phyloP scores from a whole-genome alignment of 108 stramenopile species.

The Schizochytrium sp. region DNA sequence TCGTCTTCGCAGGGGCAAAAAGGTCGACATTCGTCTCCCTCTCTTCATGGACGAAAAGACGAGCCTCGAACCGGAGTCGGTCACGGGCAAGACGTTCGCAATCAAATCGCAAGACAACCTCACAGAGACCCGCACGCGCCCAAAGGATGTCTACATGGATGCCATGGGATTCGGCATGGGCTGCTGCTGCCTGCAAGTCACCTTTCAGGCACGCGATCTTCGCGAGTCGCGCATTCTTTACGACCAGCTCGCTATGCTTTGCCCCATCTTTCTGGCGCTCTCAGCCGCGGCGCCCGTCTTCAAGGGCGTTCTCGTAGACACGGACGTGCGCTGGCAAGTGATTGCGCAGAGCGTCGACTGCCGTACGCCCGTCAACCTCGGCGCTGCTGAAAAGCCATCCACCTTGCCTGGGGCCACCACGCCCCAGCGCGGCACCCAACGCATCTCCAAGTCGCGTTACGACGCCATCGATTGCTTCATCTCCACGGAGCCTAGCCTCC shows the following conservation, averaged over 20 bases:
- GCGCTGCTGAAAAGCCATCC: constrained; percentile 14
- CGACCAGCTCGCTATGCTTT: constrained; percentile 94
- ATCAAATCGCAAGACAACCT: background rate
- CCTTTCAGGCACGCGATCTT: constrained; percentile 91
- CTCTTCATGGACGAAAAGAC: constrained; percentile 82
- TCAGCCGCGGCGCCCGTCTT: constrained; percentile 89
- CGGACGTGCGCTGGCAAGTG: constrained; percentile 89
- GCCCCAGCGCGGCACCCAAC: constrained; percentile 41
- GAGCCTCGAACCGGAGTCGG: constrained; percentile 36
- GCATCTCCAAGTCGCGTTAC: constrained; percentile 86
- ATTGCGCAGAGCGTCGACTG: constrained; percentile 89
- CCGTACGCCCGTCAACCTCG: constrained; percentile 78
- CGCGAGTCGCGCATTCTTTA: constrained; percentile 91
- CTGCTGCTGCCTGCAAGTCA: constrained; percentile 96
- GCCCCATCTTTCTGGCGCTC: constrained; percentile 93
- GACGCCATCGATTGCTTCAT: constrained; percentile 87
- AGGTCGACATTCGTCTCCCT: constrained; percentile 88
- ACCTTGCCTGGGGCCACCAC: background rate
- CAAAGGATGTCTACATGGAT: constrained; percentile 71
- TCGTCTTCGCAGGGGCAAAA: constrained; percentile 70
- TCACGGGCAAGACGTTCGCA: background rate
- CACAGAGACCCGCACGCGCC: background rate
- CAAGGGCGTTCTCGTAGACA: constrained; percentile 83
- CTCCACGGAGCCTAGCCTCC: constrained; percentile 16
- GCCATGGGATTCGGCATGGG: constrained; percentile 99